Evolutionary conservation across 179 eudicot genomes (phyloP).

Genomic region (Corrigiola litoralis): DNA sequence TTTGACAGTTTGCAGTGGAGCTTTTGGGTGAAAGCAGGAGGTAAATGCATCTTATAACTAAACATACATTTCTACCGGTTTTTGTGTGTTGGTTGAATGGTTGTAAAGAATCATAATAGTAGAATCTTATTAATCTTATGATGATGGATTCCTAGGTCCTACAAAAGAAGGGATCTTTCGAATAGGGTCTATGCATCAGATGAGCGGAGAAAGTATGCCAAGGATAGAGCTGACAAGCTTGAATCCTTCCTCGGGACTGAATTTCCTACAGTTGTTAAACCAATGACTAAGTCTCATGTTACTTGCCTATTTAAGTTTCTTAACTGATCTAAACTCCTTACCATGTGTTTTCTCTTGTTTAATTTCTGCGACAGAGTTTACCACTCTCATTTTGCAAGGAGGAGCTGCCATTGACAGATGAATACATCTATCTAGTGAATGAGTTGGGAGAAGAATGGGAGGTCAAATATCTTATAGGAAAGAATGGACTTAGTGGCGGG

Average conservation of each 20-base stretch:
- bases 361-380: conserved; percentile 14
- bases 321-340: too few species aligned
- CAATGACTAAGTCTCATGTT: conserved; percentile 76
- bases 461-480: conserved; percentile 19
- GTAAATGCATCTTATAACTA: conserved; percentile 2
- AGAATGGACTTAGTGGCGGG: conserved; percentile 33
- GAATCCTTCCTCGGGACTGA: conserved; percentile 21
- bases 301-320: conserved; percentile 68
- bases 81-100: neutral
- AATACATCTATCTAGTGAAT: conserved; percentile 18
- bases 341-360: neutral
- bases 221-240: conserved; percentile 40
- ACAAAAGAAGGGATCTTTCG: conserved; percentile 13
- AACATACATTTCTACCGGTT: neutral
- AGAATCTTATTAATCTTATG: too few species aligned
- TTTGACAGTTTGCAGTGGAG: conserved; percentile 2
- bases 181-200: conserved; percentile 20
- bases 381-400: conserved; percentile 23
- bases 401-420: conserved; percentile 25
- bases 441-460: conserved; percentile 19
- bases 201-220: conserved; percentile 20
- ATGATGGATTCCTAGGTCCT: too few species aligned
- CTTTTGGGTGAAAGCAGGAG: conserved; percentile 3
- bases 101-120: neutral
- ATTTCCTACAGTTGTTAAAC: conserved; percentile 46